These are phyloP conservation scores for Conticribra weissflogii DNA, from an alignment of 108 stramenopile species.

Conservation along the genomic window DNA sequence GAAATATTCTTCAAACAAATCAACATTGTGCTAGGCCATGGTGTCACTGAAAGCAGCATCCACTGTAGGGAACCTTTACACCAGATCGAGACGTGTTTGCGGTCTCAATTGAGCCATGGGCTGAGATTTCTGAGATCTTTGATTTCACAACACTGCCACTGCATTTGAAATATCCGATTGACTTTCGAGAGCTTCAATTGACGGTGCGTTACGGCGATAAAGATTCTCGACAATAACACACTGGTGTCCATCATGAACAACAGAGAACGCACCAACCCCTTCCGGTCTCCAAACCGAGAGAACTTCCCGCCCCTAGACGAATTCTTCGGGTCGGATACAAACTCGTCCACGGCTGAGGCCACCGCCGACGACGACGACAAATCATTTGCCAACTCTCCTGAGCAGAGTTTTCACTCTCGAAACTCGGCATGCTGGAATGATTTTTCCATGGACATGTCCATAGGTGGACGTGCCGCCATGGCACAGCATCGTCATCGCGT, in stretches of 20 bases:
- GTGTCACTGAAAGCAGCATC: too few relatives aligned
- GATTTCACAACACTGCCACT: too few relatives aligned
- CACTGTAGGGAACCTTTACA: too few relatives aligned
- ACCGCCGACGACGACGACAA: conserved; percentile 4
- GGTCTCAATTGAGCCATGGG: too few relatives aligned
- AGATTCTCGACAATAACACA: too few relatives aligned
- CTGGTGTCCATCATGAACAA: background rate
- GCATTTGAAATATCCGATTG: too few relatives aligned
- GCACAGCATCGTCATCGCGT: conserved; percentile 43
- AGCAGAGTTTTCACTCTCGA: conserved; percentile 24
- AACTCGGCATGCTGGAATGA: conserved; percentile 9
- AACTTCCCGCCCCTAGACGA: conserved; percentile 40
- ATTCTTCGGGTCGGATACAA: conserved; percentile 1
- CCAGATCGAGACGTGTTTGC: too few relatives aligned
- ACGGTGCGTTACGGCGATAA: too few relatives aligned
- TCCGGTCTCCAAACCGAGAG: conserved; percentile 14
- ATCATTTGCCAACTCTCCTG: conserved; percentile 14
- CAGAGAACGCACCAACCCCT: conserved; percentile 27
- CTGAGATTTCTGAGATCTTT: too few relatives aligned
- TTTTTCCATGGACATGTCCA: conserved; percentile 52
- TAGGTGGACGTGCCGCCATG: conserved; percentile 39
- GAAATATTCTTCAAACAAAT: too few relatives aligned
- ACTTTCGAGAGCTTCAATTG: too few relatives aligned
- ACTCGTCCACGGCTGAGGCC: background rate
- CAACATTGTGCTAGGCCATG: too few relatives aligned